Conservation (phyloP, 2,329 filamentous ascomycete species). For the Knufia fluminis region DNA sequence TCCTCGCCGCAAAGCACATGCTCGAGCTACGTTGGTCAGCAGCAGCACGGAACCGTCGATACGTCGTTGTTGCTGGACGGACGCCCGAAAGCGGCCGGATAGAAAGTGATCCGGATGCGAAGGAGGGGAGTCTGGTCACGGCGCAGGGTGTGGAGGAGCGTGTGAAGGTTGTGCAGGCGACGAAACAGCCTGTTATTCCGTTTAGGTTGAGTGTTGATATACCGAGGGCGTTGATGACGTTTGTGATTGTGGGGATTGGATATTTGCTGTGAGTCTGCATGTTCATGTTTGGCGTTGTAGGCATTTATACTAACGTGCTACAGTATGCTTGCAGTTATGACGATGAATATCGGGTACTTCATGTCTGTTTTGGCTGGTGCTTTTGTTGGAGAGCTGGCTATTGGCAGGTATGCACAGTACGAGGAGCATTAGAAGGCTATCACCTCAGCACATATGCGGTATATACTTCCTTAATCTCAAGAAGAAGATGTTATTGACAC, state of each 20-base stretch:
- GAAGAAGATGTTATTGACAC: no score
- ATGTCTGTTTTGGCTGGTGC: constrained; percentile 66
- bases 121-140: constrained; percentile 56
- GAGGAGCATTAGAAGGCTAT: constrained; percentile 44
- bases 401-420: constrained; percentile 57
- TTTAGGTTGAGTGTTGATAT: constrained; percentile 78
- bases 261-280: constrained; percentile 67
- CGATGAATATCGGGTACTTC: constrained; percentile 78
- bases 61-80: constrained; percentile 63
- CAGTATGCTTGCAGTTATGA: constrained; percentile 91
- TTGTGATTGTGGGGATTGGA: constrained; percentile 63
- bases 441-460: no score
- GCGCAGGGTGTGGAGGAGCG: constrained; percentile 74
- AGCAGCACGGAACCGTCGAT: constrained; percentile 62
- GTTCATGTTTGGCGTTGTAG: not conserved
- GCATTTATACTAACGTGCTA: constrained; percentile 10
- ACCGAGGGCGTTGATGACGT: constrained; percentile 60
- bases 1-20: constrained; percentile 59
- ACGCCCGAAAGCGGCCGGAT: constrained; percentile 50
- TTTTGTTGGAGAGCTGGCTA: constrained; percentile 75
- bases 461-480: no score
- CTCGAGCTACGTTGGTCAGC: constrained; percentile 59
- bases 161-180: constrained; percentile 61
- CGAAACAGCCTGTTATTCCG: constrained; percentile 46
- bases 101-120: constrained; percentile 51